Conservation (phyloP, 306 rosid genomes). For the Heteromeles arbutifolia region DNA sequence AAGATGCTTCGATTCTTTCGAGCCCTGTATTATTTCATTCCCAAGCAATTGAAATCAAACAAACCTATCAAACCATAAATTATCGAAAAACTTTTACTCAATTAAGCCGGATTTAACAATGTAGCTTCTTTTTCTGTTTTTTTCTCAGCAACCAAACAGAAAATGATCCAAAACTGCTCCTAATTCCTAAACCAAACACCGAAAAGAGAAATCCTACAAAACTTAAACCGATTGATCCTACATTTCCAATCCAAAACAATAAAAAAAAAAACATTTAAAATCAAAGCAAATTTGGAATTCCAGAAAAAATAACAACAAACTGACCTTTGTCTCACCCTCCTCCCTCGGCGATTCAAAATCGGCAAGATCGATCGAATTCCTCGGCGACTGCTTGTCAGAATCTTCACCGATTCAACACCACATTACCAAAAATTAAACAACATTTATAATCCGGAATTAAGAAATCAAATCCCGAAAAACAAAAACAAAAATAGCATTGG, state of each 20-base stretch:
- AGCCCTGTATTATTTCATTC: conserved; percentile 32
- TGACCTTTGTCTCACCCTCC: conserved; percentile 49
- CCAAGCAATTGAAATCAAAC: not conserved
- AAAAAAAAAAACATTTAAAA: not conserved
- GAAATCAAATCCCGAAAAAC: not conserved
- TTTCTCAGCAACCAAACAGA: not conserved
- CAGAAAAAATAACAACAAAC: not conserved
- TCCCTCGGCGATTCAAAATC: conserved; percentile 29
- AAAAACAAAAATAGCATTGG: conserved; percentile 4
- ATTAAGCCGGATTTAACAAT: conserved; percentile 1
- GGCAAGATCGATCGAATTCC: conserved; percentile 19
- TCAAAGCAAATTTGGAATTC: not conserved
- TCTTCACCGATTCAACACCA: conserved; percentile 42
- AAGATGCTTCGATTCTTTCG: conserved; percentile 39
- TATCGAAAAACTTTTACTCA: not conserved
- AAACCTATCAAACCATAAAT: not conserved
- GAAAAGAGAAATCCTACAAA: not conserved
- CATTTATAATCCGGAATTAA: not conserved
- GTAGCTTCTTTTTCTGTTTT: not conserved
- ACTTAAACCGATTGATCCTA: not conserved
- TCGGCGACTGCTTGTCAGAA: conserved; percentile 41
- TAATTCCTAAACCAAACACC: not conserved
- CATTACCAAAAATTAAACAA: conserved; percentile 16
- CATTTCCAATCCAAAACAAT: not conserved
- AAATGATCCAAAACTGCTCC: not conserved